Evolutionary conservation across 169 alveolate genomes (phyloP), one percentile per base, ranked within the genome.

Genomic region (Plasmodium cynomolgi): DNA sequence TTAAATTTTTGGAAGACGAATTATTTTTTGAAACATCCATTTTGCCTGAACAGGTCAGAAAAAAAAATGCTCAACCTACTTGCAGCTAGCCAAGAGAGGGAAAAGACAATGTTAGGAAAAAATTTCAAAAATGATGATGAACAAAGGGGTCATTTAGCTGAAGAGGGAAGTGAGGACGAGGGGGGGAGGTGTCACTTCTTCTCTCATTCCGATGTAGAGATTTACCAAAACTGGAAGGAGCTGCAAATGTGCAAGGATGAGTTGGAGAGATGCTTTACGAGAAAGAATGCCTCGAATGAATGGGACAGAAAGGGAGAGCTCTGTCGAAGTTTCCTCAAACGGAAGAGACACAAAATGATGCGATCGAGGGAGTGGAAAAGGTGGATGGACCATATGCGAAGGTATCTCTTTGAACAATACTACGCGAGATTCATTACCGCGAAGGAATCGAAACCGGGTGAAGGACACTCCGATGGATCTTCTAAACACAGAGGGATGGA

Each of bases 41-140:
- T 75, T 86, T 39, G 41, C 82, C 71, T 90, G 17, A 90, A 80
- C 85, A 58, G 20, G 80, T 81, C 77, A 62, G 71, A 31, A 34
- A 58, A 62, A 80, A 58, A 62, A 31, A 81, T 81, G 39, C 39
- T 50, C 39, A 33, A 23, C 29, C 13, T 50, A n/a, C 17, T 58
- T 31, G 31, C 34, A 41, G 31, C 83, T 73, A 37, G 58, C n/a
- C 71, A 56, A 54, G 47, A 74, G 17, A 54, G 31, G 29, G 72
- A 86, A 26, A 58, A 54, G 37, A 34, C 20, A 6, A 31, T n/a
- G 20, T n/a, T 58, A 50, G 41, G 37, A 41, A 23, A 34, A 17
- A 56, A 34, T 29, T 31, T 29, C 39, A 74, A 2, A 50, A 86
- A 39, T 8, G 33, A 86, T 54, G 29, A 68, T 54, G 5, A 39